A percentile compares a stretch with the other conserved stretches of the same genome.
phyloP scores from a whole-genome alignment of 352 stramenopile species.

The Pythium phragmitis region DNA sequence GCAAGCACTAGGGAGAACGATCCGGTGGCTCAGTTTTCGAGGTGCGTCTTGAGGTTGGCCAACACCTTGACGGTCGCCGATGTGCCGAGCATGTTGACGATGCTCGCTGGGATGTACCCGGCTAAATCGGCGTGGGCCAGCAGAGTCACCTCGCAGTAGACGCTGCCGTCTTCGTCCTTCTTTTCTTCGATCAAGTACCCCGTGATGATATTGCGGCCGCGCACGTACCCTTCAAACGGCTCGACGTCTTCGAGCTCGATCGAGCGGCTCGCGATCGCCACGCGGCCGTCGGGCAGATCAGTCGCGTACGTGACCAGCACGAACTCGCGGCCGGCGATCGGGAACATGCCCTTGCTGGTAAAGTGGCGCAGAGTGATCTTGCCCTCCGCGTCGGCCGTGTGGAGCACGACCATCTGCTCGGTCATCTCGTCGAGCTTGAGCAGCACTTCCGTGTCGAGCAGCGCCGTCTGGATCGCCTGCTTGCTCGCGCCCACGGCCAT shows the following conservation, averaged over 20 bases:
- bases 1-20: not conserved
- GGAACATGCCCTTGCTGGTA: slow-evolving; percentile 77
- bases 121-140: slow-evolving; percentile 73
- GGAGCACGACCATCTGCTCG: slow-evolving; percentile 56
- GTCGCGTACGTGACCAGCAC: slow-evolving; percentile 64
- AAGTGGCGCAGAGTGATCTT: slow-evolving; percentile 68
- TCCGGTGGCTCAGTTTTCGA: slow-evolving; percentile 28
- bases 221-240: slow-evolving; percentile 59
- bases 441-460: slow-evolving; percentile 62
- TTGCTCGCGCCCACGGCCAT: slow-evolving; percentile 58
- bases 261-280: slow-evolving; percentile 69
- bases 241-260: slow-evolving; percentile 47
- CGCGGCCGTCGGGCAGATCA: slow-evolving; percentile 46
- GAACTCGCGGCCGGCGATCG: slow-evolving; percentile 72
- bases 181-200: slow-evolving; percentile 77
- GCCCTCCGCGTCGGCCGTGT: slow-evolving; percentile 49
- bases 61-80: slow-evolving; percentile 83
- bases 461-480: slow-evolving; percentile 45
- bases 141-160: slow-evolving; percentile 72
- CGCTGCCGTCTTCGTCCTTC: slow-evolving; percentile 40
- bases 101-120: slow-evolving; percentile 74
- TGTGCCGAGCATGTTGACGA: slow-evolving; percentile 86
- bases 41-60: slow-evolving; percentile 56
- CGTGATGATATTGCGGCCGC: slow-evolving; percentile 64
- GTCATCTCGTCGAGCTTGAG: slow-evolving; percentile 84